A percentile compares a stretch with the other conserved stretches of the same genome.
Conservation (phyloP, 2,329 filamentous ascomycete genomes). For the Colletotrichum liaoningense region DNA sequence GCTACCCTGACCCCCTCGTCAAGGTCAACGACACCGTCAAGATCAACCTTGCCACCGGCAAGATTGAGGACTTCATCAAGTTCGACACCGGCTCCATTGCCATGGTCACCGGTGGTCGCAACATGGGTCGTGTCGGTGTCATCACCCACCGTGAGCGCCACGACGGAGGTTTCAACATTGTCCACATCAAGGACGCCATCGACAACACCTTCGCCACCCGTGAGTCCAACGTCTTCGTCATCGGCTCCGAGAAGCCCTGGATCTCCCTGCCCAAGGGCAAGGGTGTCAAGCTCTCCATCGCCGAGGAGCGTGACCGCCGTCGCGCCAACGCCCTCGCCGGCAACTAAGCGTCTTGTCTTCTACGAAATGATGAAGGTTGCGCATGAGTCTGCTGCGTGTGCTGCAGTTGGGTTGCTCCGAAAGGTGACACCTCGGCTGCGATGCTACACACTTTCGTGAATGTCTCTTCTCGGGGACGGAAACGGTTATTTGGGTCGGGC, state of each 20-base stretch:
- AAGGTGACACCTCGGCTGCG: background rate
- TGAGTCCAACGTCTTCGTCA: slow-evolving; percentile 99
- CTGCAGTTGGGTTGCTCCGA: background rate
- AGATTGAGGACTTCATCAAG: slow-evolving; percentile 97
- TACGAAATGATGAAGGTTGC: slow-evolving; percentile 19
- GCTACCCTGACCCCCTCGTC: slow-evolving; percentile 97
- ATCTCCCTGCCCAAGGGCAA: slow-evolving; percentile 99
- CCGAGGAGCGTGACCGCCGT: slow-evolving; percentile 98
- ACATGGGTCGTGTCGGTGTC: slow-evolving; percentile 99
- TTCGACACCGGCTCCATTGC: slow-evolving; percentile 98
- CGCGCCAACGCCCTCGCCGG: slow-evolving; percentile 71
- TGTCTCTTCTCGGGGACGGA: slow-evolving; percentile 27
- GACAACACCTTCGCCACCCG: slow-evolving; percentile 99
- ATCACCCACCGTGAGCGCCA: slow-evolving; percentile 99
- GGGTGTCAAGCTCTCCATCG: slow-evolving; percentile 99
- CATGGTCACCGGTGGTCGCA: slow-evolving; percentile 99
- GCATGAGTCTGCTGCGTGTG: slow-evolving; percentile 27
- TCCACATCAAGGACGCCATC: slow-evolving; percentile 99
- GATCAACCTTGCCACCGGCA: slow-evolving; percentile 96
- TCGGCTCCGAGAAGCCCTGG: slow-evolving; percentile 98
- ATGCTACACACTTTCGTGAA: slow-evolving; percentile 25
- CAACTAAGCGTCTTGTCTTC: slow-evolving; percentile 55
- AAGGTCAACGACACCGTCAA: slow-evolving; percentile 99
- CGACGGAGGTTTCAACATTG: slow-evolving; percentile 99
- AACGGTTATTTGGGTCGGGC: slow-evolving; percentile 33